Conservation (phyloP, 2,329 filamentous ascomycete species). For the Huntiella omanensis region DNA sequence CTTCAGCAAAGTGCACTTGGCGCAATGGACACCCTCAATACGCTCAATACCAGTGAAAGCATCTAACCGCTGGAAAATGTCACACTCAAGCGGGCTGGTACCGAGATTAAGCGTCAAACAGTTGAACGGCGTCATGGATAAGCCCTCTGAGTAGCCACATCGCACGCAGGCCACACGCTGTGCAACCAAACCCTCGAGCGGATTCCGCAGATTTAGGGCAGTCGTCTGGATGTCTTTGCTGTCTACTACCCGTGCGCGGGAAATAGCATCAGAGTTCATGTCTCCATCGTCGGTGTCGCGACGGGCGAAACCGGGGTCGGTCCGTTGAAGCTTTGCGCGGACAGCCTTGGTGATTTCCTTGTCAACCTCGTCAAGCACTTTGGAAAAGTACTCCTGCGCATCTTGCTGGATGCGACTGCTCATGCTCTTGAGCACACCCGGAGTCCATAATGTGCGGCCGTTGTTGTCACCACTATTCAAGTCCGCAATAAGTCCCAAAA, state of each 20-base stretch:
- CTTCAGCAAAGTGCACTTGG: conserved; percentile 67
- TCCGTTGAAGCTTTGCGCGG: conserved; percentile 6
- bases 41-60: conserved; percentile 69
- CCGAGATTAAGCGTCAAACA: conserved; percentile 76
- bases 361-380: conserved; percentile 69
- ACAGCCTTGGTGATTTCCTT: conserved; percentile 44
- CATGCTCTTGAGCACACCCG: conserved; percentile 68
- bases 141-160: conserved; percentile 73
- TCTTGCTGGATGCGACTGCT: conserved; percentile 93
- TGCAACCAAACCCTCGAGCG: conserved; percentile 70
- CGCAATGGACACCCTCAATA: conserved; percentile 80
- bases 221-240: conserved; percentile 20
- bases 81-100: conserved; percentile 37
- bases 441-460: conserved; percentile 65
- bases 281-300: conserved; percentile 18
- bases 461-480: conserved; percentile 53
- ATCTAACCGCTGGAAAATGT: conserved; percentile 62
- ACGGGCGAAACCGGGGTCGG: conserved; percentile 11
- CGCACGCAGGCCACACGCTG: conserved; percentile 74
- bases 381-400: conserved; percentile 92
- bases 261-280: conserved; percentile 23
- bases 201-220: conserved; percentile 38
- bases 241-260: conserved; percentile 21
- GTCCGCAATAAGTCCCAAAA: conserved; percentile 48
- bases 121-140: conserved; percentile 85